phyloP scores from a whole-genome alignment of 805 yeast species.

The Yarrowia sp. region DNA sequence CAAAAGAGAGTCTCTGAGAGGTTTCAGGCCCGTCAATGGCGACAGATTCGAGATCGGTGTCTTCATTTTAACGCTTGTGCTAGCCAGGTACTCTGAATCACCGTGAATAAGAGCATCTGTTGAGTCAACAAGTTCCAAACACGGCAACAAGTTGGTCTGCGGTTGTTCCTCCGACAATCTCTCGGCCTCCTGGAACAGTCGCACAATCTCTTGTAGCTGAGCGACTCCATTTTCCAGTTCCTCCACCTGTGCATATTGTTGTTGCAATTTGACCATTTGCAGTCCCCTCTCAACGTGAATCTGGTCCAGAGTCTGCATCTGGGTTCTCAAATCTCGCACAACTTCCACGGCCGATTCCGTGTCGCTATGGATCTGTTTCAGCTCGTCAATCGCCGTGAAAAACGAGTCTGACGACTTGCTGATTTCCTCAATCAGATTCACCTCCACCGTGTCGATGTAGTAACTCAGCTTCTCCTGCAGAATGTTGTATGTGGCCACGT shows the following conservation, averaged over 20 bases:
- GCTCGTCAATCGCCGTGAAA: constrained; percentile 81
- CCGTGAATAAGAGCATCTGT: constrained; percentile 69
- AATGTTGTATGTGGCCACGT: constrained; percentile 58
- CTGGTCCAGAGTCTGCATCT: constrained; percentile 57
- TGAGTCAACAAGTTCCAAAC: constrained; percentile 64
- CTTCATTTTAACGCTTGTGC: constrained; percentile 20
- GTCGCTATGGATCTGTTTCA: constrained; percentile 62
- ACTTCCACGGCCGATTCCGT: constrained; percentile 56
- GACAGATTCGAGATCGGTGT: constrained; percentile 55
- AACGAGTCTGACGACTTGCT: constrained; percentile 84
- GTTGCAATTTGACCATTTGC: constrained; percentile 57
- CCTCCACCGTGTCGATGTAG: constrained; percentile 85
- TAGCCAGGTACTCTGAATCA: constrained; percentile 40
- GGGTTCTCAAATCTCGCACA: constrained; percentile 56
- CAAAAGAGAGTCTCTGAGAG: constrained; percentile 60
- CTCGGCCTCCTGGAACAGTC: constrained; percentile 60
- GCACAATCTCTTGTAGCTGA: constrained; percentile 59
- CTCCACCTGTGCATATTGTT: constrained; percentile 65
- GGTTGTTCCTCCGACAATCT: constrained; percentile 50
- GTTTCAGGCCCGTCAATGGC: constrained; percentile 58
- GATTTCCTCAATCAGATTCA: constrained; percentile 79
- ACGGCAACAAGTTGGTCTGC: constrained; percentile 56
- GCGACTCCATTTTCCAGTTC: constrained; percentile 66
- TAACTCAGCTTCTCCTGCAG: constrained; percentile 81
- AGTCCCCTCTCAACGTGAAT: constrained; percentile 61